phyloP scores from a whole-genome alignment of 768 basidiomycete species.

The Cystofilobasidium bisporidii region DNA sequence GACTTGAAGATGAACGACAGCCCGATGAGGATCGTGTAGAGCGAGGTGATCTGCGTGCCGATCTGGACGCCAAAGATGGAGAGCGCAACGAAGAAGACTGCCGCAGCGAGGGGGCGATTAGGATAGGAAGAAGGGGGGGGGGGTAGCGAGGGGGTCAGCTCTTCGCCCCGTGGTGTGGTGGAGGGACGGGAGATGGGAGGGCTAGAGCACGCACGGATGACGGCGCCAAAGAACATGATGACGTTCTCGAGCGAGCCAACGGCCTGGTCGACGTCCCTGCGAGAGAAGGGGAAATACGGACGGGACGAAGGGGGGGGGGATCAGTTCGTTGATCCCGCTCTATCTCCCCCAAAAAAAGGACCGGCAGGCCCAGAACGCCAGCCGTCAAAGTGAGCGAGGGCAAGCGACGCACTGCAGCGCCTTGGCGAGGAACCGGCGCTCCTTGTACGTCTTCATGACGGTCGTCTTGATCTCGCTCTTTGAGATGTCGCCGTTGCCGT shows the following conservation, averaged over 20 bases:
- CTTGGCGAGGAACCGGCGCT: constrained; percentile 62
- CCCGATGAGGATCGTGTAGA: constrained; percentile 63
- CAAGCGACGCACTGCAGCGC: constrained; percentile 49
- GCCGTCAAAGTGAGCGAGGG: not conserved
- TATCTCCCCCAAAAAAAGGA: too few species aligned
- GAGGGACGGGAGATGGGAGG: too few species aligned
- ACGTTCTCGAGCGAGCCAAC: constrained; percentile 57
- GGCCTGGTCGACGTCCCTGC: constrained; percentile 54
- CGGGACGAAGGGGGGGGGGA: not conserved
- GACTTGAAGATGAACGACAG: constrained; percentile 73
- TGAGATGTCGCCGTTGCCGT: constrained; percentile 66
- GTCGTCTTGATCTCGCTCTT: constrained; percentile 64
- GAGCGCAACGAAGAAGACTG: constrained; percentile 63
- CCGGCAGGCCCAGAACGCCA: too few species aligned
- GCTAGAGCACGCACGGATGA: too few species aligned
- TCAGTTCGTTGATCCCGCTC: too few species aligned
- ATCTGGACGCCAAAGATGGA: constrained; percentile 62
- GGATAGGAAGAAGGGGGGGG: too few species aligned
- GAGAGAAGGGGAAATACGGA: too few species aligned
- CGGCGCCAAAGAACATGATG: constrained; percentile 53
- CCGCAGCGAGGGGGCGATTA: too few species aligned
- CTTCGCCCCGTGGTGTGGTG: too few species aligned
- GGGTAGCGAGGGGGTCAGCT: too few species aligned
- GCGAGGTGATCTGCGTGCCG: constrained; percentile 43
- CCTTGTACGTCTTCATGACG: constrained; percentile 63